Evolutionary conservation across 2,329 filamentous ascomycete species (phyloP), one percentile per base, ranked within the genome.

Genomic region (Cordyceps militaris): DNA sequence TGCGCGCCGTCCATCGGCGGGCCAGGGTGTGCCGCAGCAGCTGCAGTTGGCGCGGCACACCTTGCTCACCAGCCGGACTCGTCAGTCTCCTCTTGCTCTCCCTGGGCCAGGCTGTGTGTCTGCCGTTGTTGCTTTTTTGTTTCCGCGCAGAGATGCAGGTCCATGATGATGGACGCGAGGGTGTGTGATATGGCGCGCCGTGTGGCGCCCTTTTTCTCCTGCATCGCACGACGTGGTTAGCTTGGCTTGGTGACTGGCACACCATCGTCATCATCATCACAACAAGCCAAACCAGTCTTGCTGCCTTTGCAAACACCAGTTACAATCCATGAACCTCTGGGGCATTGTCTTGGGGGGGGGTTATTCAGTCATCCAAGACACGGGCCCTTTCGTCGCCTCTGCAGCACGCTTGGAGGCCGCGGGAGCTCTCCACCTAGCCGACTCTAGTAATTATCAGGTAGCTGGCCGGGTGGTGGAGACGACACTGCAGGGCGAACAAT

Each of bases 401-500:
- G n/a, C n/a, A n/a, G n/a, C n/a, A 43, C 38, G 40, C 51, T 40
- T n/a, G 14, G 11, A 32, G 34, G 23, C 38, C 38, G 23, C 40
- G 14, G 52, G 28, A 30, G 32, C 42, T 56, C 30, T 38, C 43
- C 32, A 56, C n/a, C 54, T 21, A 10, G 14, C 9, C n/a, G n/a
- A 19, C 23, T 36, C 46, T n/a, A 32, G 2, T 4, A 19, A 19
- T 26, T 49, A 56, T 44, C 36, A 21, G 16, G 5, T 10, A 38
- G 13, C 21, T 42, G 19, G 14, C 30, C 5, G 47, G 42, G 52
- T 44, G 36, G 55, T 57, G 55, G 55, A 34, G 55, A 46, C 38
- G 19, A 21, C 26, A 38, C 46, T 57, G 55, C 55, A 57, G 55
- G 55, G 55, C 38, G 55, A 57, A 57, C 46, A 57, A 43, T 57